These are phyloP conservation scores for Paramecium tetraurelia DNA, from an alignment of 73 alveolate genomes.

Conservation along the genomic window DNA sequence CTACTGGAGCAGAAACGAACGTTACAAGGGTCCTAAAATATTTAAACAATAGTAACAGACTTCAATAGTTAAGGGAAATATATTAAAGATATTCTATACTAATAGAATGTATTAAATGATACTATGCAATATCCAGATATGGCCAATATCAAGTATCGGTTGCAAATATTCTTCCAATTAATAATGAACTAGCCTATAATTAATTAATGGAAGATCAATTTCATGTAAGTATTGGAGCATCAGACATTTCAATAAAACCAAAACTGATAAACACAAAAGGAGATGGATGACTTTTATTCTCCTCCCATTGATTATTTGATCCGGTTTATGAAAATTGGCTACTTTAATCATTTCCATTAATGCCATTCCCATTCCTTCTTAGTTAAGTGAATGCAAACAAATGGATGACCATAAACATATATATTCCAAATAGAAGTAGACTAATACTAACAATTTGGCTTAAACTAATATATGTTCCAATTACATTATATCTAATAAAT, in stretches of 20 bases:
- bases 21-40: slow-evolving; percentile 67
- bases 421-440: slow-evolving; percentile 74
- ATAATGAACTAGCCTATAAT: slow-evolving; percentile 78
- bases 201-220: neutral
- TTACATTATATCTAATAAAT: slow-evolving; percentile 71
- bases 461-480: slow-evolving; percentile 91
- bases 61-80: slow-evolving; percentile 73
- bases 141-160: slow-evolving; percentile 72
- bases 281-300: slow-evolving; percentile 84
- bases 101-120: slow-evolving; percentile 89
- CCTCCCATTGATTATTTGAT: slow-evolving; percentile 83
- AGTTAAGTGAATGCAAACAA: slow-evolving; percentile 33
- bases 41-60: slow-evolving; percentile 68
- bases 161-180: slow-evolving; percentile 70
- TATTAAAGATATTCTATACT: slow-evolving; percentile 81
- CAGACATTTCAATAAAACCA: slow-evolving; percentile 95
- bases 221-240: slow-evolving; percentile 96
- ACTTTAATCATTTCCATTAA: slow-evolving; percentile 73
- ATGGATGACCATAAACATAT: slow-evolving; percentile 64
- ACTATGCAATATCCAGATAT: slow-evolving; percentile 73
- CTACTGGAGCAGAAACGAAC: slow-evolving; percentile 87
- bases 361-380: slow-evolving; percentile 75
- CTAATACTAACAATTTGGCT: slow-evolving; percentile 86
- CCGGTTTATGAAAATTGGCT: slow-evolving; percentile 66
- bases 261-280: slow-evolving; percentile 85